Percentiles rank a stretch among this genome's conserved stretches.
phyloP scores from a whole-genome alignment of 1,284 basidiomycete species.

The Irpex lacteus region DNA sequence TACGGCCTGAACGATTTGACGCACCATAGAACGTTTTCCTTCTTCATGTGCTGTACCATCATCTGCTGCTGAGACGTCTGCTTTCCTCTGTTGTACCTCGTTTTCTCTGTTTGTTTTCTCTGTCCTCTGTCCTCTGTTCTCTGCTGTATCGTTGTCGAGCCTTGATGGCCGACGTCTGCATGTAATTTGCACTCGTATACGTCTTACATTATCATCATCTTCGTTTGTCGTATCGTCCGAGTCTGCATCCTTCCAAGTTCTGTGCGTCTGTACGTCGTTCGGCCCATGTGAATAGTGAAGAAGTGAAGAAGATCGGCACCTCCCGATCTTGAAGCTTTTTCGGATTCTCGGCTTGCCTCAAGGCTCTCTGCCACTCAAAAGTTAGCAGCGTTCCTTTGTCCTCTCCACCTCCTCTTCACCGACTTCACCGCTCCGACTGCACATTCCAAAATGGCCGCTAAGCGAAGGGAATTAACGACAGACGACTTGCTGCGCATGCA shows the following conservation, averaged over 20 bases:
- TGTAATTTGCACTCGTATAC: not conserved
- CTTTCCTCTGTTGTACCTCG: not conserved
- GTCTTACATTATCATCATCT: not conserved
- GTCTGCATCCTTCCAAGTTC: not conserved
- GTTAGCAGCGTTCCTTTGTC: not conserved
- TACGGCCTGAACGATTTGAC: not conserved
- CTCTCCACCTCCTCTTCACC: not conserved
- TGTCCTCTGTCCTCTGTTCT: not conserved
- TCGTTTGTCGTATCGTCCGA: not conserved
- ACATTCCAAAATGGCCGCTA: conserved; percentile 22
- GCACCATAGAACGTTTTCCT: not conserved
- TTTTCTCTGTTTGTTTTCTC: not conserved
- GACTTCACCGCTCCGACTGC: not conserved
- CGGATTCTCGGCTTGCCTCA: too few species aligned
- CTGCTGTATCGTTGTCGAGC: not conserved
- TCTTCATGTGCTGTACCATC: not conserved
- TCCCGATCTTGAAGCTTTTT: too few species aligned
- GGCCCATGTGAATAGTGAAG: too few species aligned
- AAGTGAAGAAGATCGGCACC: too few species aligned
- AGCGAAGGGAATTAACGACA: conserved; percentile 28
- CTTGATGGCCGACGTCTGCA: not conserved
- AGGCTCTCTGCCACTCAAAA: not conserved
- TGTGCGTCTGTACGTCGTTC: not conserved
- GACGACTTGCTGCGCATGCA: conserved; percentile 38
- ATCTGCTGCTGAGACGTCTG: not conserved